Conservation (phyloP, 495 filamentous ascomycete species). For the Aspergillus egyptiacus region DNA sequence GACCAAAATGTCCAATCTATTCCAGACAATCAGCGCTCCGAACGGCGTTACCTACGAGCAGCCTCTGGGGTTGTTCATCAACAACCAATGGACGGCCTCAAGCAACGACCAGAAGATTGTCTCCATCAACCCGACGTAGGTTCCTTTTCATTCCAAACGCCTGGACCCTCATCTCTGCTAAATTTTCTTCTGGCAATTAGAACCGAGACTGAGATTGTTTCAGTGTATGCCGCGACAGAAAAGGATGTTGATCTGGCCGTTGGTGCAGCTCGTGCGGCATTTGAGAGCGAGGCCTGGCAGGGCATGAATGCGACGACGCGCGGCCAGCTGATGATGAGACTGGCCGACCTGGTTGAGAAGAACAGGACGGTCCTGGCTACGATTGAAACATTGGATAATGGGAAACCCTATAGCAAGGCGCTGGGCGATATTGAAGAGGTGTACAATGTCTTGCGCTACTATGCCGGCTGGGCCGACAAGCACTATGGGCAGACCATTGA, state of each 20-base stretch:
- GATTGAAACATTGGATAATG: constrained; percentile 29
- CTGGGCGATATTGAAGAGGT: constrained; percentile 23
- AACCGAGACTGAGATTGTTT: no score
- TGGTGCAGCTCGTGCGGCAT: constrained; percentile 40
- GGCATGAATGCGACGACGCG: constrained; percentile 39
- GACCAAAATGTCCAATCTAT: no score
- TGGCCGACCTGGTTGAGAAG: constrained; percentile 28
- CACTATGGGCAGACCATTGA: constrained; percentile 27
- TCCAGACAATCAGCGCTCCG: constrained; percentile 1
- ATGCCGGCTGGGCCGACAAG: constrained; percentile 33
- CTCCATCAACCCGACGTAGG: no score
- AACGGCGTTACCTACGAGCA: neutral
- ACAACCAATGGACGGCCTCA: constrained; percentile 31
- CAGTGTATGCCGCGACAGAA: constrained; percentile 20
- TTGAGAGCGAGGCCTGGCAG: constrained; percentile 23
- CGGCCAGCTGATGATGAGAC: constrained; percentile 38
- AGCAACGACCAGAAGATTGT: constrained; percentile 27
- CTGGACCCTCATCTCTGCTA: no score
- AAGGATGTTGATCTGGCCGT: constrained; percentile 49
- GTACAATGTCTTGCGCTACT: constrained; percentile 26
- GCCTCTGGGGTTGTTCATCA: constrained; percentile 24
- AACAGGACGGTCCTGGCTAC: constrained; percentile 22
- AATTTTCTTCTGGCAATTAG: no score
- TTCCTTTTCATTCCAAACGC: no score
- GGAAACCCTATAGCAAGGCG: constrained; percentile 19